Evolutionary conservation across 108 stramenopile species (phyloP).

Genomic region (Pseudonitzschia pungens): DNA sequence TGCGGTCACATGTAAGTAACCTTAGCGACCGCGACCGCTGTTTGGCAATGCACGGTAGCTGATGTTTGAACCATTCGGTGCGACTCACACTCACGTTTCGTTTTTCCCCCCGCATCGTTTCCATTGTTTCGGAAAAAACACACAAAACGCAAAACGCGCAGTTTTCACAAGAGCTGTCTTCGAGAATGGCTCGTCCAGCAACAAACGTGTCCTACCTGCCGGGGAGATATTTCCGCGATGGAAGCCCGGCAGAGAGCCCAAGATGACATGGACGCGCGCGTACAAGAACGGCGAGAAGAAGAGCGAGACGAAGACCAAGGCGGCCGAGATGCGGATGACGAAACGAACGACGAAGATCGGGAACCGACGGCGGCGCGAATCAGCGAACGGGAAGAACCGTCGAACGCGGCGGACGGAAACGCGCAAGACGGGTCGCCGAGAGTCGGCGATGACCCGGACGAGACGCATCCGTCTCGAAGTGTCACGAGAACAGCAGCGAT

Average conservation of each 20-base stretch:
- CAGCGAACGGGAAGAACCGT: constrained; percentile 1
- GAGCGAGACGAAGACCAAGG: constrained; percentile 10
- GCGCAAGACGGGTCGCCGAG: background rate
- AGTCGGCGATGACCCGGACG: constrained; percentile 1
- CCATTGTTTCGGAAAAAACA: background rate
- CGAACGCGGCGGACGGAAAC: background rate
- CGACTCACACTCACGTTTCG: background rate
- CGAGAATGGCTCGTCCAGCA: constrained; percentile 98
- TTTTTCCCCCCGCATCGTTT: background rate
- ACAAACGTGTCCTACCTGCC: constrained; percentile 96
- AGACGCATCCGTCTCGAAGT: background rate
- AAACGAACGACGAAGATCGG: background rate
- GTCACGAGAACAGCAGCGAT: background rate
- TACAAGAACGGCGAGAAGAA: constrained; percentile 14
- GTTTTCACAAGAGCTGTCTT: constrained; percentile 70
- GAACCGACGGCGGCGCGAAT: constrained; percentile 5
- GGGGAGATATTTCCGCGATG: constrained; percentile 85
- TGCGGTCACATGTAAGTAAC: constrained; percentile 89
- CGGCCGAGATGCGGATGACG: constrained; percentile 14
- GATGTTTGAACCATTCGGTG: no score
- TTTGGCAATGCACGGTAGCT: no score
- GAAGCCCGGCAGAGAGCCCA: constrained; percentile 45
- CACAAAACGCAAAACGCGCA: no score
- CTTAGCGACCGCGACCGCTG: no score
- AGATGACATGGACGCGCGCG: constrained; percentile 3